Base-by-base conservation (phyloP, 306 rosid species). In the Cucurbita pepo region DNA sequence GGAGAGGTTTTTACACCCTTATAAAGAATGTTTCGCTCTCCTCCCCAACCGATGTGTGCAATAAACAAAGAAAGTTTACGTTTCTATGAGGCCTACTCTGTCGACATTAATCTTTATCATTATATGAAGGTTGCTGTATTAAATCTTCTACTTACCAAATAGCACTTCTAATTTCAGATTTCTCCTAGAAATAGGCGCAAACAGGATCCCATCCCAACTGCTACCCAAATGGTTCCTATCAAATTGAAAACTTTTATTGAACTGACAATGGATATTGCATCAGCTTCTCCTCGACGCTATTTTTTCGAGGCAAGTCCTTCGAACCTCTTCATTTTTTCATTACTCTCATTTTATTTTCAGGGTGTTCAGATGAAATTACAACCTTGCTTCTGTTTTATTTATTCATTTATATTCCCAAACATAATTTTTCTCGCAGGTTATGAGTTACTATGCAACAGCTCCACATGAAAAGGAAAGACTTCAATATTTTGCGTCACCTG, bases 241-340 rank as follows among this genome's bases (percentile, higher is more conserved):
- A 87, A 83, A 56, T 82, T 94, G 60, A 94, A 81, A 82, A 81
- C 77, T 73, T 94, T 89, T 71, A 90, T 94, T 64, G 90, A 84
- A 74, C 55, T 83, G 82, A 82, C 94, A 13, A 94, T 90, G 97
- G 97, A 94, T 82, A 82, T 94, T 56, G 89, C 90, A 56, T 94
- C 98, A 43, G 95, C 98, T 77, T 87, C 98, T 30, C 97, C 97
- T 50, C 85, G 98, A 38, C 98, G 91, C 63, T 90, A 90, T 63
- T 89, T 94, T 83, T 88, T 94, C 75, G 98, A 94, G 98, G 98
- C 86, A 88, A 88, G 84, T 78, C 72, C 81, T 77, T 71, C 71
- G 79, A 65, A 81, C 79, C 78, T 76, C 82, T 58, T 63, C 76
- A 7, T 25, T 13, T 6, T 48, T 48, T 58, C 15, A 25, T 25